A percentile compares a stretch with the other conserved stretches of the same genome.
phyloP scores from a whole-genome alignment of 1,284 basidiomycete genomes.

The Cryptococcus sp. region DNA sequence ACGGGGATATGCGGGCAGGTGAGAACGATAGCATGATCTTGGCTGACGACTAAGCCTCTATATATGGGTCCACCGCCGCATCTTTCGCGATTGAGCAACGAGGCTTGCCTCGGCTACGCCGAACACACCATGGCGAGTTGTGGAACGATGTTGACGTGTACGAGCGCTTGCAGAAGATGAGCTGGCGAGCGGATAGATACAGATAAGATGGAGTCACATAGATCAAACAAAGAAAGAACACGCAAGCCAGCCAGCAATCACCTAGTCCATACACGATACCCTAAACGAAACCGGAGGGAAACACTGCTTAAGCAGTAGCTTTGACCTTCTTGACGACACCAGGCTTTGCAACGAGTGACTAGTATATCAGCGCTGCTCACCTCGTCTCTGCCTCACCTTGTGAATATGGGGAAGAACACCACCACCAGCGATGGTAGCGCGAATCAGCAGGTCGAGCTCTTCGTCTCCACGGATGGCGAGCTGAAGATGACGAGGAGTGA shows the following conservation, averaged over 20 bases:
- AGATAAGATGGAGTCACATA: no score
- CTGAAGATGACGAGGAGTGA: constrained; percentile 77
- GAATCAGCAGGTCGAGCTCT: constrained; percentile 57
- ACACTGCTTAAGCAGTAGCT: constrained; percentile 14
- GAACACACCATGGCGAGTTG: constrained; percentile 45
- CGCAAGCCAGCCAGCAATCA: no score
- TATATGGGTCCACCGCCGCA: constrained; percentile 75
- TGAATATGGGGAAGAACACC: constrained; percentile 97
- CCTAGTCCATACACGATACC: neutral
- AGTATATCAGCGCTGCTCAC: neutral
- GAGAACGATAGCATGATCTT: constrained; percentile 21
- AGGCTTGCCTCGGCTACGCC: constrained; percentile 63
- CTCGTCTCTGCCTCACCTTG: constrained; percentile 59
- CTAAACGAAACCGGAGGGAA: neutral
- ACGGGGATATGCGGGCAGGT: constrained; percentile 69
- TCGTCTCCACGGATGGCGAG: constrained; percentile 89
- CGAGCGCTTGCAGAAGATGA: constrained; percentile 27
- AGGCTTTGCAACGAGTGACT: constrained; percentile 41
- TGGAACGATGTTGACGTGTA: constrained; percentile 68
- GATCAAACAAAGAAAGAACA: no score
- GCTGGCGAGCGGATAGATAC: constrained; percentile 12
- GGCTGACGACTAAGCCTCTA: constrained; percentile 58
- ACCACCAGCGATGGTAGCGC: constrained; percentile 67
- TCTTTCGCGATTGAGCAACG: constrained; percentile 81
- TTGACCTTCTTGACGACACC: constrained; percentile 24